phyloP scores from a whole-genome alignment of 306 rosid species.

The Prunus dulcis region DNA sequence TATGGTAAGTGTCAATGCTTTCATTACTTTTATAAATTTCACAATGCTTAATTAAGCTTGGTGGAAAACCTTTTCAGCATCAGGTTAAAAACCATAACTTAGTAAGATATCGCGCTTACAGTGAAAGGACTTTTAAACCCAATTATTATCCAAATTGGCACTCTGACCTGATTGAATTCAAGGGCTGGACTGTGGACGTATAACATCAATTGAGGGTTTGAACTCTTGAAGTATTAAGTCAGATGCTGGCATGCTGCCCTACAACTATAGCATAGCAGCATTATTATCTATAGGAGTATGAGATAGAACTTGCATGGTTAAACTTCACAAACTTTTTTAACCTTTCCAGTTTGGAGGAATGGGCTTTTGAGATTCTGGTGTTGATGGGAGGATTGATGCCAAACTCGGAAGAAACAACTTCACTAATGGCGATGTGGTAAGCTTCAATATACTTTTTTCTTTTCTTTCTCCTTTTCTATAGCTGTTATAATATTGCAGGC shows the following conservation, averaged over 20 bases:
- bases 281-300: not conserved
- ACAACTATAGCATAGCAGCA: not conserved
- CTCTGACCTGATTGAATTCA: not conserved
- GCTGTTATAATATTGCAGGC: too few species aligned
- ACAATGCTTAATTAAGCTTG: not conserved
- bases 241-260: not conserved
- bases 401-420: slow-evolving; percentile 60
- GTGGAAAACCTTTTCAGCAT: not conserved
- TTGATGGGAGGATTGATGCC: slow-evolving; percentile 76
- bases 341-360: slow-evolving; percentile 74
- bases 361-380: slow-evolving; percentile 88
- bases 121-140: slow-evolving; percentile 14
- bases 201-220: not conserved
- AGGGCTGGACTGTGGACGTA: not conserved
- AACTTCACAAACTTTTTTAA: not conserved
- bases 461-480: not conserved
- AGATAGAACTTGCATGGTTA: not conserved
- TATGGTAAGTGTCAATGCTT: slow-evolving; percentile 48
- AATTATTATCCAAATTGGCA: not conserved
- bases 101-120: not conserved
- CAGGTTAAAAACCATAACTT: not conserved
- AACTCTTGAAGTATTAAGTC: not conserved
- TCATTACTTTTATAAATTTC: not conserved
- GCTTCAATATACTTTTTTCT: slow-evolving; percentile 11
- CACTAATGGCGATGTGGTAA: slow-evolving; percentile 86